A percentile compares a stretch with the other conserved stretches of the same genome.
Conservation (phyloP, 257 asterid genomes). For the Solanum pimpinellifolium region DNA sequence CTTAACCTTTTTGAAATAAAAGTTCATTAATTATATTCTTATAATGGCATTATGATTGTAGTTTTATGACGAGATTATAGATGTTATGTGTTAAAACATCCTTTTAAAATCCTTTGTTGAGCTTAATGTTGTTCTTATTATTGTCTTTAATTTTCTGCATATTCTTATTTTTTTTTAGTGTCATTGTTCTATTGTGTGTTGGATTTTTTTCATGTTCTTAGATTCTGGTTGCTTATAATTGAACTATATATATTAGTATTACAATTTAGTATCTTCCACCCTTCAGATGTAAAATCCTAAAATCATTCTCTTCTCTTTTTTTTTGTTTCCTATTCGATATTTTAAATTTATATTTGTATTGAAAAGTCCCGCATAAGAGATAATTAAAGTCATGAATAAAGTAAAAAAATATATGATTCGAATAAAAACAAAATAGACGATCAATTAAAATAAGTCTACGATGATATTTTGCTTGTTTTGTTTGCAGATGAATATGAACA, state of each 20-base stretch:
- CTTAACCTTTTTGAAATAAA: too few relatives aligned
- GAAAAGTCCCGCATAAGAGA: not conserved
- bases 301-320: too few relatives aligned
- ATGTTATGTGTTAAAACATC: too few relatives aligned
- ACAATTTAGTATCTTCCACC: not conserved
- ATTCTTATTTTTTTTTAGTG: too few relatives aligned
- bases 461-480: not conserved
- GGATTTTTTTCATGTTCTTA: not conserved
- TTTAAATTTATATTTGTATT: too few relatives aligned
- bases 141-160: too few relatives aligned
- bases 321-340: too few relatives aligned
- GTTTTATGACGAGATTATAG: too few relatives aligned
- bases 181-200: not conserved
- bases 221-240: not conserved
- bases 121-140: too few relatives aligned
- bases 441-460: not conserved
- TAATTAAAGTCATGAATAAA: not conserved
- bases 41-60: too few relatives aligned
- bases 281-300: not conserved
- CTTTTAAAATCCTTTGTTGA: too few relatives aligned
- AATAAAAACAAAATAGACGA: not conserved
- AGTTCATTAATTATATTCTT: too few relatives aligned
- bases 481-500: not conserved
- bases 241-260: not conserved
- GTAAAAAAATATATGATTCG: not conserved